Percentiles rank a stretch among this genome's conserved stretches.
Evolutionary conservation across 1,284 basidiomycete species (phyloP).

Genomic region (Ustilago nuda): DNA sequence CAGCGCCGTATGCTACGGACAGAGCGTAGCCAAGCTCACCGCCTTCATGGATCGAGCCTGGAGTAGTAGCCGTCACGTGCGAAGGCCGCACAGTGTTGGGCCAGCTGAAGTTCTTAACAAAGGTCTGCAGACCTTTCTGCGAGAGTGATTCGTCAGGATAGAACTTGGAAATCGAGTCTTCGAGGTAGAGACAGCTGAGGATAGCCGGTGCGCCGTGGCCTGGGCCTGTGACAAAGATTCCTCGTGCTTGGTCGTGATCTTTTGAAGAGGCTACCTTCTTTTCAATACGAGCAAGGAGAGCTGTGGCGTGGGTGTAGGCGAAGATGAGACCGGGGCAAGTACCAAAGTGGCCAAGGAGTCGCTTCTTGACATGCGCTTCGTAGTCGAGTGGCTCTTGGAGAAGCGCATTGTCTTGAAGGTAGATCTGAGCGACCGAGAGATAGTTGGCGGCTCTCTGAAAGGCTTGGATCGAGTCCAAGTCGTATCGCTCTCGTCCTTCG

Average conservation of each 20-base stretch:
- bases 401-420: conserved; percentile 80
- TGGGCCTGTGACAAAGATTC: conserved; percentile 74
- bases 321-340: conserved; percentile 78
- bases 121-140: conserved; percentile 75
- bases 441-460: conserved; percentile 60
- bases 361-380: conserved; percentile 77
- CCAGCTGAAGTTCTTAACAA: conserved; percentile 77
- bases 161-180: conserved; percentile 80
- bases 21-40: conserved; percentile 75
- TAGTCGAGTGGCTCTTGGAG: conserved; percentile 71
- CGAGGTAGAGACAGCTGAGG: conserved; percentile 82
- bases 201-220: conserved; percentile 77
- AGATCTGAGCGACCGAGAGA: conserved; percentile 75
- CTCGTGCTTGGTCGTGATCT: conserved; percentile 71
- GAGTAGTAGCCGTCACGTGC: conserved; percentile 79
- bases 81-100: conserved; percentile 76
- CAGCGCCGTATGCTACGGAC: conserved; percentile 77
- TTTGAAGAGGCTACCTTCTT: conserved; percentile 4
- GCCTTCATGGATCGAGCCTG: conserved; percentile 89
- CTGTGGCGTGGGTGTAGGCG: conserved; percentile 83
- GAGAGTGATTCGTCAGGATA: conserved; percentile 79
- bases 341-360: conserved; percentile 76
- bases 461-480: conserved; percentile 33
- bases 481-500: conserved; percentile 12
- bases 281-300: conserved; percentile 73